phyloP scores from a whole-genome alignment of 495 filamentous ascomycete species.

The Aspergillus egyptiacus region DNA sequence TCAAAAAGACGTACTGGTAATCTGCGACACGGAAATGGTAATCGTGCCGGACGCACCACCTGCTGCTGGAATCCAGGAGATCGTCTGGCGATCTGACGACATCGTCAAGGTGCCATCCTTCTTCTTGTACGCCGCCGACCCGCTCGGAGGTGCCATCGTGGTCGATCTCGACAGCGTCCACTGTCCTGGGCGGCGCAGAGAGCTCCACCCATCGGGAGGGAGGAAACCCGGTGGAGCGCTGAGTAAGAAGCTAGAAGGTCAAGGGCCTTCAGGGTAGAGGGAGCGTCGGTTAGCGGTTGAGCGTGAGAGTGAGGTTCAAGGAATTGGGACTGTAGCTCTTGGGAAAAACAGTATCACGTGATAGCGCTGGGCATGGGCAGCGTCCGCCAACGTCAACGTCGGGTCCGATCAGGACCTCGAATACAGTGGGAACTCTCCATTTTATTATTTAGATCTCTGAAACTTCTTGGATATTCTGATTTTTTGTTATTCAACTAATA shows the following conservation, averaged over 20 bases:
- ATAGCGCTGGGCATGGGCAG: conserved; percentile 1
- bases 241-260: conserved; percentile 20
- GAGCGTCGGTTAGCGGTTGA: conserved; percentile 12
- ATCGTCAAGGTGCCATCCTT: conserved; percentile 82
- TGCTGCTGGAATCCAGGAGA: conserved; percentile 69
- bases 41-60: conserved; percentile 51
- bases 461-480: no score
- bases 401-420: no score
- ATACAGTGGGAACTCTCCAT: no score
- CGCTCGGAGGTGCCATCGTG: conserved; percentile 56
- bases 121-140: conserved; percentile 84
- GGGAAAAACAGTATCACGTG: conserved; percentile 7
- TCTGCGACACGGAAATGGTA: conserved; percentile 63
- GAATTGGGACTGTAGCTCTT: conserved; percentile 1
- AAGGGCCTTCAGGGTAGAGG: conserved; percentile 19
- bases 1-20: conserved; percentile 78
- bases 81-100: conserved; percentile 57
- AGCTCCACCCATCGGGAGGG: conserved; percentile 42
- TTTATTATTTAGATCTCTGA: no score
- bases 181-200: conserved; percentile 34
- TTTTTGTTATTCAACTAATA: no score
- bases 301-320: conserved; percentile 8
- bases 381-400: neutral
- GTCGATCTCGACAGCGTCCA: conserved; percentile 39
- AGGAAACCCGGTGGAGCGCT: conserved; percentile 20